phyloP scores from a whole-genome alignment of 805 yeast genomes.

The Blastobotrys chiropterorum region DNA sequence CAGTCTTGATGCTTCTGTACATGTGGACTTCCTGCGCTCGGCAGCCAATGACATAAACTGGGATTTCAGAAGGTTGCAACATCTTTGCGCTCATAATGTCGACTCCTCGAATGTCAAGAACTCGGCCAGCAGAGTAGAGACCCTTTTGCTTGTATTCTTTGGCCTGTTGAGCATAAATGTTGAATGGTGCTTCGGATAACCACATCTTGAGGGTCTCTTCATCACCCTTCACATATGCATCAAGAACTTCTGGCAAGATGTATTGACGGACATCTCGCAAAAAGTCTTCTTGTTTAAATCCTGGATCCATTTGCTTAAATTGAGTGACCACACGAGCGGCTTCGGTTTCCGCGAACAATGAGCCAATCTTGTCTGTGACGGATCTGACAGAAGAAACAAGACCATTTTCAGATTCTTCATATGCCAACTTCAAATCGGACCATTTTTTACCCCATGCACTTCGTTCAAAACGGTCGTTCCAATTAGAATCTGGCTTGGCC shows the following conservation, averaged over 20 bases:
- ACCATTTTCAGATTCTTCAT: conserved; percentile 91
- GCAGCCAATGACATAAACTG: conserved; percentile 89
- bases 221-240: conserved; percentile 91
- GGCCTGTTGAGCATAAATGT: conserved; percentile 89
- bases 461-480: conserved; percentile 60
- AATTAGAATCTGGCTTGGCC: conserved; percentile 64
- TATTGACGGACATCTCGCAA: conserved; percentile 80
- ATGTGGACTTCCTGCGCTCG: conserved; percentile 94
- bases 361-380: conserved; percentile 69
- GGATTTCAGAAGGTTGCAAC: conserved; percentile 84
- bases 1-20: conserved; percentile 83
- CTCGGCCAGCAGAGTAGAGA: conserved; percentile 81
- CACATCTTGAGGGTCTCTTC: conserved; percentile 74
- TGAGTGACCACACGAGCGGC: conserved; percentile 84
- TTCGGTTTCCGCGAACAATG: conserved; percentile 94
- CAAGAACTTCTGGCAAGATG: conserved; percentile 90
- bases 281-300: conserved; percentile 73
- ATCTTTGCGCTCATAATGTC: conserved; percentile 84
- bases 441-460: conserved; percentile 63
- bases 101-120: conserved; percentile 90
- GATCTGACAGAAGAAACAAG: conserved; percentile 76
- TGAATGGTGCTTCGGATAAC: conserved; percentile 96
- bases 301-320: conserved; percentile 85
- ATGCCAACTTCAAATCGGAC: conserved; percentile 53
- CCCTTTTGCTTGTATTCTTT: conserved; percentile 90